A percentile compares a stretch with the other conserved stretches of the same genome.
These are phyloP conservation scores for Typha latifolia DNA, from an alignment of 176 grass and related monocot species.

Conservation along the genomic window DNA sequence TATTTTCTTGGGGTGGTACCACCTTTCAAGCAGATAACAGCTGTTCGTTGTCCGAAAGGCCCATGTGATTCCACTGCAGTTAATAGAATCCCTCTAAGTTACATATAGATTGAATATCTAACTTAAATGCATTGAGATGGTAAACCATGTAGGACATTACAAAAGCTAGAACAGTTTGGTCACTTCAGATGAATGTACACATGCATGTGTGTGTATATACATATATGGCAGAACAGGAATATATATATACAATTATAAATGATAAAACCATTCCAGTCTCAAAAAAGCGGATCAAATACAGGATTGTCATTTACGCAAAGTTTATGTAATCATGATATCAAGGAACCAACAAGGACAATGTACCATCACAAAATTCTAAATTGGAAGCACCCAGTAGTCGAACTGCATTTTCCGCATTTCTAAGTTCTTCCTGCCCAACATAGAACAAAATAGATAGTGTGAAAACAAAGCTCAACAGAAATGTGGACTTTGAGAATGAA, in stretches of 20 bases:
- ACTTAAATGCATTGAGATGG: not conserved
- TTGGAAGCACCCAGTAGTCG: slow-evolving; percentile 54
- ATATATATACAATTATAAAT: not conserved
- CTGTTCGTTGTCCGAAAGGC: slow-evolving; percentile 66
- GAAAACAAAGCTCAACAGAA: not conserved
- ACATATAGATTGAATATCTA: not conserved
- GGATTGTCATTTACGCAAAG: not conserved
- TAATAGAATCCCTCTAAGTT: not conserved
- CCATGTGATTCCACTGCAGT: slow-evolving; percentile 70
- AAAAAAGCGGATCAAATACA: not conserved
- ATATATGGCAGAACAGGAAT: not conserved
- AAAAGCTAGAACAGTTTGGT: not conserved
- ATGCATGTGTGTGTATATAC: not conserved
- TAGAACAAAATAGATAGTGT: not conserved
- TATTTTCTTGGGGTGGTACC: slow-evolving; percentile 55
- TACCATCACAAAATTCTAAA: slow-evolving; percentile 54
- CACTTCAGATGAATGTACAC: not conserved
- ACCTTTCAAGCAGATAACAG: slow-evolving; percentile 60
- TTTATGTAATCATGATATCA: not conserved
- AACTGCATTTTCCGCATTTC: slow-evolving; percentile 47
- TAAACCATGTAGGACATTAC: not conserved
- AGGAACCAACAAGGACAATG: not conserved
- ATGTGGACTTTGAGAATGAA: not conserved
- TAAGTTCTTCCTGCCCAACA: slow-evolving; percentile 64
- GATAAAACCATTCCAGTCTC: not conserved